Conservation (phyloP, 2,329 filamentous ascomycete species). For the Colletotrichum spinosum region DNA sequence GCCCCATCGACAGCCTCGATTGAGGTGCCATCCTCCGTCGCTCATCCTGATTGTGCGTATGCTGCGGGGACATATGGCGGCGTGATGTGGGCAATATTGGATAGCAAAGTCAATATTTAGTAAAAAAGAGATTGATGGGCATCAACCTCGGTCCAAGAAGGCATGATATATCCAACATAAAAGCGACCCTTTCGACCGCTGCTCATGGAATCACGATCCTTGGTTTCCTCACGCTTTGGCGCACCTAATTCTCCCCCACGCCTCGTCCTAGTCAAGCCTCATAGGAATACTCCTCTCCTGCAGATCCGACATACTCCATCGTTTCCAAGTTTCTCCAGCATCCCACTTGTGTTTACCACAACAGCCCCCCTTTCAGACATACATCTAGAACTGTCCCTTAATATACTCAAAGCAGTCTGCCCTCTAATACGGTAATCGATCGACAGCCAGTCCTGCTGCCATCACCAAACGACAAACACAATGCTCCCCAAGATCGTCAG, state of each 20-base stretch:
- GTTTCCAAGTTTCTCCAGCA: constrained; percentile 15
- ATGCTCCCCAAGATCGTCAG: constrained; percentile 23
- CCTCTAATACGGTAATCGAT: constrained; percentile 1
- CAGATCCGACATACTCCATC: constrained; percentile 1
- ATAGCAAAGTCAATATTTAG: neutral
- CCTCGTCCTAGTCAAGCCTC: constrained; percentile 11
- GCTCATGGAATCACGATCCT: neutral
- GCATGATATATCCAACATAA: constrained; percentile 14
- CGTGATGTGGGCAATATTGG: neutral
- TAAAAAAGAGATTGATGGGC: neutral
- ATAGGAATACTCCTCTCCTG: constrained; percentile 4
- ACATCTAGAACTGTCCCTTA: constrained; percentile 6
- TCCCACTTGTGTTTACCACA: neutral
- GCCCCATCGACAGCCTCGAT: constrained; percentile 6
- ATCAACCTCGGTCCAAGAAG: constrained; percentile 14
- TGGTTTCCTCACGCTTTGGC: constrained; percentile 11
- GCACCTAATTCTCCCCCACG: constrained; percentile 1
- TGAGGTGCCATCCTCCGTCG: constrained; percentile 3
- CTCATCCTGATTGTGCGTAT: constrained; percentile 18
- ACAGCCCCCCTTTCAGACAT: neutral
- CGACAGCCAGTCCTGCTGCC: constrained; percentile 11
- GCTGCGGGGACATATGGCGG: neutral
- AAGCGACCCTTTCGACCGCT: constrained; percentile 20
- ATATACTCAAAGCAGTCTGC: neutral
- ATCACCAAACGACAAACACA: neutral